Base-by-base conservation (phyloP, 176 grass and related monocot species). In the Zizania latifolia region DNA sequence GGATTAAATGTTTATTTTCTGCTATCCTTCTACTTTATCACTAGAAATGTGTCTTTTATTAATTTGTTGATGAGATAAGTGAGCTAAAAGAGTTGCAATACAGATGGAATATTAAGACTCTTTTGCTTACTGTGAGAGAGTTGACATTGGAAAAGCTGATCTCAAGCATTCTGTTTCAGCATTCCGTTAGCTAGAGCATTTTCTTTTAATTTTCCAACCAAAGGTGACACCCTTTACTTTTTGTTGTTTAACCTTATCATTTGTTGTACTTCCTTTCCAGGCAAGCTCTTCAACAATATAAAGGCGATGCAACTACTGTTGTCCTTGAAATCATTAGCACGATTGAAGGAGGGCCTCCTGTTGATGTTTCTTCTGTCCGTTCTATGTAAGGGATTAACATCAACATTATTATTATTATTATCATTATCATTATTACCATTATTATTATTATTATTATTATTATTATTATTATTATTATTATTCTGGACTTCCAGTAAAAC, bases 281-380 rank as follows among this genome's bases (percentile, higher is more conserved):
- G 70, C 94, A 97, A 92, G 94, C 94, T 84, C 83, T 97, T 86
- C 94, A 91, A 75, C 84, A 92, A 59, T 84, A 92, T 86, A 97
- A 93, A 78, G 86, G 81, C n/a, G 94, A 97, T 43, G 44, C 84
- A 74, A 62, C 81, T 69, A 54, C 59, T 87, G 88, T 97, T 78
- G 88, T 97, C 70, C 75, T 78, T 37, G 91, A 93, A 3, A 97
- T 97, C 77, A 97, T 97, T 78, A 97, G 78, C 81, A 88, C 90
- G 67, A 85, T 97, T 82, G 91, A 97, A 91, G 90, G 88, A 75
- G 88, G 88, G 57, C 94, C 91, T 62, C 88, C 91, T 55, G 94
- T 97, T 35, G 94, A 93, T 88, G 84, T 97, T 89, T 85, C 91
- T 53, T 80, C 88, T 69, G 84, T 82, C n/a, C 86, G 91, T 82